Evolutionary conservation across 306 rosid genomes (phyloP), one percentile per base, ranked within the genome.

Genomic region (Cucumis cinereus): DNA sequence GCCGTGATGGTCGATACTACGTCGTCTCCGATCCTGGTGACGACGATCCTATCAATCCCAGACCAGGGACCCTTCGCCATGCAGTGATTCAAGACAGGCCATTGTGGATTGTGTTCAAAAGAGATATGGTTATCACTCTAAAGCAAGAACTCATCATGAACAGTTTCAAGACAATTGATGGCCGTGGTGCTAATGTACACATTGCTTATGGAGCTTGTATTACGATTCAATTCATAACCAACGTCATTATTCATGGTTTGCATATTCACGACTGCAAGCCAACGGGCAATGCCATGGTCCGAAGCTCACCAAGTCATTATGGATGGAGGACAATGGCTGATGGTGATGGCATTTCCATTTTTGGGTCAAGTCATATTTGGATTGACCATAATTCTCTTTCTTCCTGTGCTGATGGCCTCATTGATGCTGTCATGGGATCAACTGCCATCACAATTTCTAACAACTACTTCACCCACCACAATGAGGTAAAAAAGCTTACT

Each of bases 291-390:
- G 98, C 99, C 67, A 89, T 94, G 97, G 98, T 94, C 41, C 87
- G 99, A 1, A 92, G 96, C 89, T 94, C 99, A 1, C 99, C 99
- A 0, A 81, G 86, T 13, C 99, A 92, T 82, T 94, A 81, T 24
- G 99, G 97, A 1, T 94, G 99, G 99, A 90, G 99, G 79, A 94
- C 97, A 0, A 45, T 92, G 67, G 98, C 99, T 2, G 99, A 94
- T 40, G 99, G 99, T 1, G 99, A 94, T 41, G 98, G 74, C 4
- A 79, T 94, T 47, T 94, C 98, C 64, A 83, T 94, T 45, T 94
- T 91, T 35, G 96, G 95, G 13, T 69, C 97, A 0, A 94, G 98
- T 55, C 96, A 91, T 78, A 80, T 94, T 74, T 94, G 98, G 98
- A 54, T 94, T 19, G 98, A 94, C 43, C 98, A 94, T 76, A 94